phyloP scores from a whole-genome alignment of 805 yeast species.

The Brettanomyces nanus region DNA sequence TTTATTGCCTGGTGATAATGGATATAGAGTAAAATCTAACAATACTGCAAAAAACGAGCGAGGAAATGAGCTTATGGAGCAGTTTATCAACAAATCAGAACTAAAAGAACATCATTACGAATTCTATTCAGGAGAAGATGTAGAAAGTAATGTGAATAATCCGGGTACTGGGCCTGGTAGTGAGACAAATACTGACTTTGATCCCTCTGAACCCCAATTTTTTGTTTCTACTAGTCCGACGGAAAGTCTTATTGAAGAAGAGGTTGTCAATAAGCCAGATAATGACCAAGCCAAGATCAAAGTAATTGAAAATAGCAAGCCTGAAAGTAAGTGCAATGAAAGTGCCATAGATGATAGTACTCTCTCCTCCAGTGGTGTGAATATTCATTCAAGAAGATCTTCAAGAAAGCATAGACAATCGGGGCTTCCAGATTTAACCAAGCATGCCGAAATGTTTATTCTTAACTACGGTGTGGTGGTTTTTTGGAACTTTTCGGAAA shows the following conservation, averaged over 20 bases:
- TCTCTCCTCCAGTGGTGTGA: no score
- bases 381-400: background rate
- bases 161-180: conserved; percentile 21
- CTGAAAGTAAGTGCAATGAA: background rate
- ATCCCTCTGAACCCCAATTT: conserved; percentile 89
- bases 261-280: conserved; percentile 4
- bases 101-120: conserved; percentile 89
- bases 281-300: conserved; percentile 7
- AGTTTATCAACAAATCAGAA: conserved; percentile 70
- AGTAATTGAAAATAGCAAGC: background rate
- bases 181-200: conserved; percentile 46
- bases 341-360: conserved; percentile 3
- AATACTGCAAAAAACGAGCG: conserved; percentile 34
- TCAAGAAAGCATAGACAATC: conserved; percentile 11
- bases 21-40: conserved; percentile 68
- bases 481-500: conserved; percentile 92
- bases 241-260: conserved; percentile 20
- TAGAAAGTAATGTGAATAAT: conserved; percentile 18
- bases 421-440: conserved; percentile 36
- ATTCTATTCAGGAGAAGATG: conserved; percentile 74
- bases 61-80: conserved; percentile 53
- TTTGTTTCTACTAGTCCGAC: conserved; percentile 44
- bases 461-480: conserved; percentile 94
- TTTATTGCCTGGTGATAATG: conserved; percentile 72
- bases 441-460: conserved; percentile 83